Base-by-base conservation (phyloP, 495 filamentous ascomycete species). In the Parathielavia appendiculata region DNA sequence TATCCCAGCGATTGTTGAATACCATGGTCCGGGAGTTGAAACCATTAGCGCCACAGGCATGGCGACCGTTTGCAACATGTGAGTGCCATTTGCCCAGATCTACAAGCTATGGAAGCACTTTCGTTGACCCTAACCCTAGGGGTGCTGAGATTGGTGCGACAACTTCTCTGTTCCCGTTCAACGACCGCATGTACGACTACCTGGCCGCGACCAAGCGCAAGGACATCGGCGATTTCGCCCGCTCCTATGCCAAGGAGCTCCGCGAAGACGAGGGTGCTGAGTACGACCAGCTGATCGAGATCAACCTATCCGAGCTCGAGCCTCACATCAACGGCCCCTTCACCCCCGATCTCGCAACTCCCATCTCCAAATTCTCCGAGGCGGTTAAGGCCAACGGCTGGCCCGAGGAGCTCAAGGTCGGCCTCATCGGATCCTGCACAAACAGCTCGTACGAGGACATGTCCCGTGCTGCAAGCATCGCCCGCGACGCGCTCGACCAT, bases 361-460 rank as follows among this genome's bases (percentile, higher is more conserved):
- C 93, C 19, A 91, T 98, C 77, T 95, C 91, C 74, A 88, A 97
- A 80, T 97, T 97, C 78, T 90, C 90, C 74, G 86, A 92, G 72
- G 90, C 93, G 65, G 93, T 92, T 61, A 88, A 92, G 81, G 78
- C 82, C 64, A 96, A 98, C 77, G 86, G 86, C 74, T 98, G 93
- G 93, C 93, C 93, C 41, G 86, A 95, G 74, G 92, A 97, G 73
- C 79, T 98, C 65, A 97, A 96, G 82, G 95, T 96, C 65, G 95
- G 95, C 70, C 74, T 92, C 49, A 92, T 99, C 68, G 93, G 93
- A 56, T 97, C 93, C 70, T 99, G 93, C 88, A 99, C 93, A 65
- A 99, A 99, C 84, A 96, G 91, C 44, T 97, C 92, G 30, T 99
- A 99, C 74, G 95, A 99, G 80, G 93, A 99, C 70, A 97, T 99